A percentile compares a stretch with the other conserved stretches of the same genome.
Conservation (phyloP, 2,329 filamentous ascomycete genomes). For the Rhynchosporium secalis region DNA sequence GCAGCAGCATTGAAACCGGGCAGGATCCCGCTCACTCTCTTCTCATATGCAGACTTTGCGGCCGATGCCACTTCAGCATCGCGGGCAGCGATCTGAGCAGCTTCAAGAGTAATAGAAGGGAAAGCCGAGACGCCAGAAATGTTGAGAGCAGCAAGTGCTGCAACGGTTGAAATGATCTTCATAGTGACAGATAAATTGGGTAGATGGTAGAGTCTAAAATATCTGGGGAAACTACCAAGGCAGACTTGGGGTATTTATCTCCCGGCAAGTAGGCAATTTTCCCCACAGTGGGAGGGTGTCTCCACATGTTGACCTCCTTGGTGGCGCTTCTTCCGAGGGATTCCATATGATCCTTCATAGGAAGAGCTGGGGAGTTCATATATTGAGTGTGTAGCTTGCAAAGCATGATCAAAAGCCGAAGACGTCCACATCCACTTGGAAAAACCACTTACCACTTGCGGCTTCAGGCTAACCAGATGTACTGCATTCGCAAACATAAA, state of each 20-base stretch:
- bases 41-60: not conserved
- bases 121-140: conserved; percentile 8
- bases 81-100: conserved; percentile 9
- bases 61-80: not conserved
- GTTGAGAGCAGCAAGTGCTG: conserved; percentile 14
- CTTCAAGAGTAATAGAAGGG: conserved; percentile 18
- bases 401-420: not conserved
- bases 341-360: no score
- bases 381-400: not conserved
- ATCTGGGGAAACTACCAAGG: not conserved
- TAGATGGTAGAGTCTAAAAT: not conserved
- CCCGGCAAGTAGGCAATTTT: not conserved
- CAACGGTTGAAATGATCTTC: not conserved
- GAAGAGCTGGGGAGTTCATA: not conserved
- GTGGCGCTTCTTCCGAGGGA: not conserved
- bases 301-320: not conserved
- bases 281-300: not conserved
- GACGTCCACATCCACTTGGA: not conserved
- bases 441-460: not conserved
- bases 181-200: not conserved
- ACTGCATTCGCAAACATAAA: not conserved
- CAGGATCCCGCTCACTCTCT: conserved; percentile 14
- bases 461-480: not conserved
- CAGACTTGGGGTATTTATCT: not conserved
- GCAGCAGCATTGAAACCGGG: conserved; percentile 21